These are phyloP conservation scores for Immersiporthe knoxdaviesiana DNA, from an alignment of 2,329 filamentous ascomycete genomes.

Conservation along the genomic window DNA sequence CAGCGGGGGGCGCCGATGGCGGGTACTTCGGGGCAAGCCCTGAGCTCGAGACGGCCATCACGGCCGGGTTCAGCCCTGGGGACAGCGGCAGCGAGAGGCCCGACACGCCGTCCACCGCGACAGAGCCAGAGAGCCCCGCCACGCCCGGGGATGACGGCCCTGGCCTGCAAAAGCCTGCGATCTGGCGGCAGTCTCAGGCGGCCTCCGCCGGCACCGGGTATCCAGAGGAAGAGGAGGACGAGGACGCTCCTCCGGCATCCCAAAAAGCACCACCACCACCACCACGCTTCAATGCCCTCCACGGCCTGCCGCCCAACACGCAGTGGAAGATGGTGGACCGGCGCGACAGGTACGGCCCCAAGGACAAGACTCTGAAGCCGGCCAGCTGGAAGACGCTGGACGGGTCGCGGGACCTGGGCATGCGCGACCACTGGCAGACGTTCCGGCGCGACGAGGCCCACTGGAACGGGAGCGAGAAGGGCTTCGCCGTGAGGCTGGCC, in stretches of 20 bases:
- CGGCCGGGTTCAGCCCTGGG: constrained; percentile 15
- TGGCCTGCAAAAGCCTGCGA: background rate
- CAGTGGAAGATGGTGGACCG: constrained; percentile 23
- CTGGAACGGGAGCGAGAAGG: constrained; percentile 23
- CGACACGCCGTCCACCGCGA: constrained; percentile 26
- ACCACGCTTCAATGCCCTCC: constrained; percentile 2
- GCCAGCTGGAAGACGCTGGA: constrained; percentile 24
- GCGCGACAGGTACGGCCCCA: constrained; percentile 8
- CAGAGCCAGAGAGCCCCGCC: constrained; percentile 18
- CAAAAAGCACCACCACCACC: too few relatives aligned
- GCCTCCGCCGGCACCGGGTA: background rate
- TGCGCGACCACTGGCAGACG: constrained; percentile 20
- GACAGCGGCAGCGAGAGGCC: constrained; percentile 15
- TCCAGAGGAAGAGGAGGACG: background rate
- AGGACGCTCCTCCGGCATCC: background rate
- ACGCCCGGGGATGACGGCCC: constrained; percentile 22
- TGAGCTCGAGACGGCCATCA: constrained; percentile 25
- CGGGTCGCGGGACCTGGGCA: constrained; percentile 13
- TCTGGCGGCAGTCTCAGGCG: constrained; percentile 6
- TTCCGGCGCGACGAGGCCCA: constrained; percentile 14
- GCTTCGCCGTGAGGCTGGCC: constrained; percentile 22
- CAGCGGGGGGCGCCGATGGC: too few relatives aligned
- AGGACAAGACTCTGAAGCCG: constrained; percentile 8
- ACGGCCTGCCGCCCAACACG: background rate
- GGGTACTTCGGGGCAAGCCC: constrained; percentile 10